Base-by-base conservation (phyloP, 2,329 filamentous ascomycete species). In the Aspergillus ochraceoroseus region DNA sequence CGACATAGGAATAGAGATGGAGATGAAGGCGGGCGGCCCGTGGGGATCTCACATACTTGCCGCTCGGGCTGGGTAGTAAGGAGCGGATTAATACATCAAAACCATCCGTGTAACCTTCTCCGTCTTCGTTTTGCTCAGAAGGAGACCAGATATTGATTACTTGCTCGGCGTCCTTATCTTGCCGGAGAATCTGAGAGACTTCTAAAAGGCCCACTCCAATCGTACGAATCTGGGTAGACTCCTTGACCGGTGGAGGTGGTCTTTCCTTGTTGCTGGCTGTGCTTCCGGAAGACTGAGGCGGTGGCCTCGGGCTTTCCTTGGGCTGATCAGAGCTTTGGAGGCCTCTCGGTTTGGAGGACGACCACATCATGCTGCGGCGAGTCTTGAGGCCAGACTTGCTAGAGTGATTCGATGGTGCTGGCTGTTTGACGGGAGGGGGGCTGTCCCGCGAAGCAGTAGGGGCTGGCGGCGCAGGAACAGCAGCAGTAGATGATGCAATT, bases 201-300 rank as follows among this genome's bases (percentile, higher is more conserved):
- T 84, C 83, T 29, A 94, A 60, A 4, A 88, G 75, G 3, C 87
- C 89, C 18, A 92, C 75, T 0, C 87, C 89, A 11, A 92, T 74
- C 1, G 79, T 82, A 30, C 85, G 77, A 50, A 82, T 79, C 1
- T 83, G 73, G 1, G 54, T 53, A 2, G 52, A 44, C 23, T 66
- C 64, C 44, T 67, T 68, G 2, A 50, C 30, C 7, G 56, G 39
- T 11, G 60, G 48, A 23, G 46, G 42, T 6, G 44, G 13, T 40
- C 47, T 46, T 12, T 57, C 55, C 36, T 60, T 59, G 29, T 36
- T 53, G 25, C 52, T 60, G 13, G 55, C 53, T 4, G 53, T 44
- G 44, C 58, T 63, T 30, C 51, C 56, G 0, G 62, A 55, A 13
- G 65, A 60, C 36, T 58, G 57, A 13, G 61, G 59, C 7, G 54